Base-by-base conservation (phyloP, 306 rosid genomes). In the Cucumis hystrix region DNA sequence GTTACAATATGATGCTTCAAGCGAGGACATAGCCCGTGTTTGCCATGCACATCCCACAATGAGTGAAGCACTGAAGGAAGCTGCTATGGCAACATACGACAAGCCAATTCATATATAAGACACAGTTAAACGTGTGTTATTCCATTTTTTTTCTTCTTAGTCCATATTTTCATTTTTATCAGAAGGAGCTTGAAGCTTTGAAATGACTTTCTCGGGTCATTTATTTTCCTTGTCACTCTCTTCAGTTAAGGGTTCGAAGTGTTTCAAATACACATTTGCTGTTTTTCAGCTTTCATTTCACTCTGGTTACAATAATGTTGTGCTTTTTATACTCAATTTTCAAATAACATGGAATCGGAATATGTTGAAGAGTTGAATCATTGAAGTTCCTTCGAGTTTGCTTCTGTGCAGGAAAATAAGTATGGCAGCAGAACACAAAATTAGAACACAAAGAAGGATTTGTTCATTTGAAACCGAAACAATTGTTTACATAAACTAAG, bases 51-150 rank as follows among this genome's bases (percentile, higher is more conserved):
- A 96, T 87, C 99, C 99, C 41, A 96, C 98, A 47, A 87, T 92
- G 99, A 96, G 99, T 3, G 98, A 96, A 88, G 99, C 99, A 45
- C 49, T 96, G 85, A 96, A 96, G 89, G 99, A 96, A 87, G 99
- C 99, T 65, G 97, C 97, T 30, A 96, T 96, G 99, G 99, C 99
- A 61, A 96, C 98, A 23, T 96, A 83, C 81, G 99, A 96, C 97
- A 96, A 96, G 83, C 92, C 99, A 33, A 96, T 96, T 88, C 99
- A 96, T 88, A 92, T 96, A 77, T 96, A 86, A 87, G 81, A 35
- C 8, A 6, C 21, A 6, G 25, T 51, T 51, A 15, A 51, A 72
- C 7, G 23, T 20, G 76, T 2, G 56, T 69, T 69, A 18, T 69
- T 45, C 52, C 9, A n/a, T 66, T 68, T 40, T 68, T 40, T 72